Evolutionary conservation across 495 filamentous ascomycete genomes (phyloP).

Genomic region (Neurospora sp.): DNA sequence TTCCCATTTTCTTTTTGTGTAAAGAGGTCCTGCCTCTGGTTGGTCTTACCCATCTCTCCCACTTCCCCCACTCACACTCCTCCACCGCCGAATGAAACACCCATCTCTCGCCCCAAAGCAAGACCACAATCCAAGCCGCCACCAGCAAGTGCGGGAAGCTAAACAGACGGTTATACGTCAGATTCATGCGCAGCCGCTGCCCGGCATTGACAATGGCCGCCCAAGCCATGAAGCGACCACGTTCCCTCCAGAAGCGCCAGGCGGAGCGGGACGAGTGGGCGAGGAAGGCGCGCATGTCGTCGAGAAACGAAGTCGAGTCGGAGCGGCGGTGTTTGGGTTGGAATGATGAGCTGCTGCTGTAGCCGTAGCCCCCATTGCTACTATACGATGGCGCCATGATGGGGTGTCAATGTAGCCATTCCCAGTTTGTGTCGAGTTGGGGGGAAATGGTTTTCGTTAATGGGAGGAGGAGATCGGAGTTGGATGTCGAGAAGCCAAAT

Average conservation of each 20-base stretch:
- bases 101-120: constrained; percentile 83
- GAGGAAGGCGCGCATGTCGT: constrained; percentile 18
- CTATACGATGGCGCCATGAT: constrained; percentile 20
- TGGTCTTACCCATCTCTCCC: constrained; percentile 82
- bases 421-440: constrained; percentile 1
- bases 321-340: constrained; percentile 9
- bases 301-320: constrained; percentile 17
- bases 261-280: constrained; percentile 23
- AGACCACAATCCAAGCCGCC: constrained; percentile 59
- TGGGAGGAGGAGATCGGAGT: too few relatives aligned
- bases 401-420: constrained; percentile 13
- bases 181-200: constrained; percentile 27
- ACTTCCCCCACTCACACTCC: constrained; percentile 70
- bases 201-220: constrained; percentile 15
- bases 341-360: not conserved
- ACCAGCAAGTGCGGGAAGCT: constrained; percentile 58
- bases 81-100: constrained; percentile 59
- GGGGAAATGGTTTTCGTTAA: not conserved
- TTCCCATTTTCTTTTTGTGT: too few relatives aligned
- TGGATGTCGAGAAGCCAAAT: not conserved
- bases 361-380: constrained; percentile 7
- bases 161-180: constrained; percentile 37
- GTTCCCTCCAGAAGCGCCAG: constrained; percentile 26
- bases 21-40: too few relatives aligned
- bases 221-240: constrained; percentile 23